These are phyloP conservation scores for Calendula officinalis DNA, from an alignment of 129 eudicot genomes.

Conservation along the genomic window DNA sequence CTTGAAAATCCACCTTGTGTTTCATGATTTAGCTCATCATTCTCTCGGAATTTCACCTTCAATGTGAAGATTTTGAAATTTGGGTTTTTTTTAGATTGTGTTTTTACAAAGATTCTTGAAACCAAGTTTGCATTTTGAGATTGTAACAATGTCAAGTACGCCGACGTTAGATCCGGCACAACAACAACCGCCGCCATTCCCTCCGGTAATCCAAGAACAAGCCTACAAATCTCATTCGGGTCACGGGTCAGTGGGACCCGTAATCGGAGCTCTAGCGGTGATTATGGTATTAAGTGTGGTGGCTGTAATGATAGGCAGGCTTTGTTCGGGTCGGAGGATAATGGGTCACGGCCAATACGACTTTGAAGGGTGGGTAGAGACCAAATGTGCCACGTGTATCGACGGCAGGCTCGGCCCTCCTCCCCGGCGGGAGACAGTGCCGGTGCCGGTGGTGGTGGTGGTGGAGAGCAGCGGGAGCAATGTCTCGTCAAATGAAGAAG, in stretches of 20 bases:
- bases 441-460: conserved; percentile 29
- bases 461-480: conserved; percentile 24
- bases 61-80: neutral
- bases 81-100: conserved; percentile 9
- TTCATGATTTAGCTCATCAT: conserved; percentile 7
- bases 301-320: conserved; percentile 75
- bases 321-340: conserved; percentile 62
- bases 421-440: conserved; percentile 30
- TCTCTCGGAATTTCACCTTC: conserved; percentile 8
- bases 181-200: conserved; percentile 57
- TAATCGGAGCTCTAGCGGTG: conserved; percentile 63
- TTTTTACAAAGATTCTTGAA: neutral
- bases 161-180: conserved; percentile 35
- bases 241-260: conserved; percentile 85
- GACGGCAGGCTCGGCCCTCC: conserved; percentile 61
- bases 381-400: conserved; percentile 64
- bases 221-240: conserved; percentile 45
- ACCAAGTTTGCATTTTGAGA: conserved; percentile 16
- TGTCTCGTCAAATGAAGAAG: conserved; percentile 23
- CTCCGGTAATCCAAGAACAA: conserved; percentile 37
- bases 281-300: conserved; percentile 55
- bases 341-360: conserved; percentile 69
- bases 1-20: conserved; percentile 19
- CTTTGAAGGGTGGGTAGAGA: conserved; percentile 71
- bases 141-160: conserved; percentile 37